phyloP scores from a whole-genome alignment of 306 rosid species.

The Vigna unguiculata region DNA sequence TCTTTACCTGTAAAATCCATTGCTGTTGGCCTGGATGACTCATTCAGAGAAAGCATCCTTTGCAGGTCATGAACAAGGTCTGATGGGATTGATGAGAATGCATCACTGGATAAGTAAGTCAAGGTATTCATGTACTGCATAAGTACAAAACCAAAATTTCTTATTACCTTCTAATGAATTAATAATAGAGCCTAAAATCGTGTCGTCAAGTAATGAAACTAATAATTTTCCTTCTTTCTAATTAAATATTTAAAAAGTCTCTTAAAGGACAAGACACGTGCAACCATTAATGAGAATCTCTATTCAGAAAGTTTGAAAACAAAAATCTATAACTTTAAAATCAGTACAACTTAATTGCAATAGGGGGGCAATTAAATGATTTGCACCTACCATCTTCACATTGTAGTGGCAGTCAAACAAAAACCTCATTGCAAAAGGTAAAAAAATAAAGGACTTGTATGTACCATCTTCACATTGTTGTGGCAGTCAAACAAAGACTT shows the following conservation, averaged over 20 bases:
- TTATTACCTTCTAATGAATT: conserved; percentile 38
- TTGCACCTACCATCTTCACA: too few species aligned
- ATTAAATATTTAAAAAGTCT: conserved; percentile 11
- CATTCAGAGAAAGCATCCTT: conserved; percentile 92
- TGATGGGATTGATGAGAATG: conserved; percentile 82
- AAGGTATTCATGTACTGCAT: conserved; percentile 93
- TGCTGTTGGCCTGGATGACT: conserved; percentile 84
- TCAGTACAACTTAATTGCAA: conserved; percentile 9
- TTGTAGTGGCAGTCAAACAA: too few species aligned
- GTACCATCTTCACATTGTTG: conserved; percentile 97
- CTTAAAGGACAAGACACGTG: conserved; percentile 23
- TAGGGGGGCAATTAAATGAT: too few species aligned
- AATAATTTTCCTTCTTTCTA: neutral
- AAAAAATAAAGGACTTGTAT: conserved; percentile 14
- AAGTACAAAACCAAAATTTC: conserved; percentile 46
- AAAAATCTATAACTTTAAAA: conserved; percentile 21
- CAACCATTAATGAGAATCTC: conserved; percentile 17
- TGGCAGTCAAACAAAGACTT: conserved; percentile 90
- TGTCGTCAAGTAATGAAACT: conserved; percentile 2
- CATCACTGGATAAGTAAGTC: conserved; percentile 90
- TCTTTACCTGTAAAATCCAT: conserved; percentile 86
- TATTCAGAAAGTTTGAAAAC: conserved; percentile 11
- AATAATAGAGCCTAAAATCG: conserved; percentile 22
- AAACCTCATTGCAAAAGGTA: neutral
- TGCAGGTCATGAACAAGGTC: conserved; percentile 92